phyloP scores from a whole-genome alignment of 306 rosid species.

The Pachyrhizus erosus region DNA sequence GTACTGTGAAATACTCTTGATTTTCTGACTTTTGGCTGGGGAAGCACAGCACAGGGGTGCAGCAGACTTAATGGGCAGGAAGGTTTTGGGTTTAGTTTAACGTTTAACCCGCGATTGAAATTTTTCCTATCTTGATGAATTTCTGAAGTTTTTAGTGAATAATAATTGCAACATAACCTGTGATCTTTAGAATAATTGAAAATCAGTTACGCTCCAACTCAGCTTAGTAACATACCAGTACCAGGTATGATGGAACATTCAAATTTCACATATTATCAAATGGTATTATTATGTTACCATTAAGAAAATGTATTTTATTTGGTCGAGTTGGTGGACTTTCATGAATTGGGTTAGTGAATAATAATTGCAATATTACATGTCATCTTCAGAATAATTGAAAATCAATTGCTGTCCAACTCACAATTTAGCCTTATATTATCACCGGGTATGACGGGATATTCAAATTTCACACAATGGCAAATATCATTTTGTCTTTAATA shows the following conservation, averaged over 20 bases:
- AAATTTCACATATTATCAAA: background rate
- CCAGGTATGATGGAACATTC: background rate
- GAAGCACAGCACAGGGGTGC: background rate
- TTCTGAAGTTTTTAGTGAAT: conserved; percentile 25
- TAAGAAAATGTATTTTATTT: background rate
- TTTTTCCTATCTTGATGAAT: background rate
- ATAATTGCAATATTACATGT: conserved; percentile 22
- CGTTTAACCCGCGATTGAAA: conserved; percentile 11
- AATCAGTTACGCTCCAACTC: conserved; percentile 21
- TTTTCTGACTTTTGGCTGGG: background rate
- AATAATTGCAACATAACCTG: conserved; percentile 18
- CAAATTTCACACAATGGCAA: background rate
- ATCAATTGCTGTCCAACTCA: background rate
- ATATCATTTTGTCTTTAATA: background rate
- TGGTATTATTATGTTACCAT: background rate
- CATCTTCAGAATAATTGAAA: conserved; percentile 22
- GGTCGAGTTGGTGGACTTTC: background rate
- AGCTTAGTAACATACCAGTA: background rate
- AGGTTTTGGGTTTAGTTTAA: conserved; percentile 8
- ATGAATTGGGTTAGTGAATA: conserved; percentile 10
- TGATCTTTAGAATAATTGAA: conserved; percentile 25
- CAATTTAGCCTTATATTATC: background rate
- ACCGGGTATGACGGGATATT: background rate
- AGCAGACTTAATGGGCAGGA: background rate
- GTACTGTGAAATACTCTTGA: background rate